A percentile compares a stretch with the other conserved stretches of the same genome.
Evolutionary conservation across 176 grass and related monocot genomes (phyloP).

Genomic region (Dendrocalamus sinicus): DNA sequence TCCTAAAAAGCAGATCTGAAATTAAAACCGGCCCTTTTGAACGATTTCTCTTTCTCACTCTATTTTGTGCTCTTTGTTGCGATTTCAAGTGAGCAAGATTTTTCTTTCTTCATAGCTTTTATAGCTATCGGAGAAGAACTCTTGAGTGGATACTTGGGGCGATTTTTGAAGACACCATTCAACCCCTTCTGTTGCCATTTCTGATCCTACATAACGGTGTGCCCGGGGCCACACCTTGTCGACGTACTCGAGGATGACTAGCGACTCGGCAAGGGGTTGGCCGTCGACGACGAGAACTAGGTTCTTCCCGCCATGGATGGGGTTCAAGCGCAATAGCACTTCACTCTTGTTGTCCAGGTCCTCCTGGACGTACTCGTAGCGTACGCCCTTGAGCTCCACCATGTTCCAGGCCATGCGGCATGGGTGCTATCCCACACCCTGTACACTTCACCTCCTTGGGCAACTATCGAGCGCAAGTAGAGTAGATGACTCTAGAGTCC

Average conservation of each 20-base stretch:
- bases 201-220: not conserved
- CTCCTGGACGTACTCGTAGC: slow-evolving; percentile 63
- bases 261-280: slow-evolving; percentile 37
- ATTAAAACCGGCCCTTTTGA: no score
- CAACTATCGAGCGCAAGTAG: no score
- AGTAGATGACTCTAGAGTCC: no score
- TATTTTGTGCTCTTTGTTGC: no score
- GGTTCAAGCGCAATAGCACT: slow-evolving; percentile 46
- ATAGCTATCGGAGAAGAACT: no score
- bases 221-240: slow-evolving; percentile 50
- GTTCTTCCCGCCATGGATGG: slow-evolving; percentile 36
- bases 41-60: no score
- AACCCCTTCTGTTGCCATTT: no score
- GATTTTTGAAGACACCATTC: no score
- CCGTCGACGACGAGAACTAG: slow-evolving; percentile 55
- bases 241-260: slow-evolving; percentile 61
- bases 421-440: slow-evolving; percentile 40
- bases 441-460: slow-evolving; percentile 33
- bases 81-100: no score
- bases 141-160: no score
- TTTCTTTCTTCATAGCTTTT: no score
- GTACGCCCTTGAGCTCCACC: slow-evolving; percentile 57
- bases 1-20: no score
- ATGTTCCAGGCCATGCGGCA: slow-evolving; percentile 43
- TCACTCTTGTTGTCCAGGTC: slow-evolving; percentile 60